phyloP scores from a whole-genome alignment of 2,329 filamentous ascomycete genomes.

The Endothia cerciana region DNA sequence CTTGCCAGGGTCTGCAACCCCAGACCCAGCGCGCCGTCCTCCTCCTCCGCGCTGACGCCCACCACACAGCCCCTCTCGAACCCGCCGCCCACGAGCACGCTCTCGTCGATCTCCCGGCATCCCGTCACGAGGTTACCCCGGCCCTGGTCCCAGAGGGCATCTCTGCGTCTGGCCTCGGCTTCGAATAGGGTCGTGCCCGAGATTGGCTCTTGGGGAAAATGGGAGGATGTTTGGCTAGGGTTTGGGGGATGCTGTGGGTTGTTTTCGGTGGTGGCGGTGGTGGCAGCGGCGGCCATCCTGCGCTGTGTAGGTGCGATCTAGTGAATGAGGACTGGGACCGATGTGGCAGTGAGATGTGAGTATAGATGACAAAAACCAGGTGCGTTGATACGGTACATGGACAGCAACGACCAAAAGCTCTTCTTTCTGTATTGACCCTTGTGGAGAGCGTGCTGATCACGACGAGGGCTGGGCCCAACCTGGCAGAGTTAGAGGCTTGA shows the following conservation, averaged over 20 bases:
- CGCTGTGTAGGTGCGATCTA: not conserved
- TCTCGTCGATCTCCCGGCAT: conserved; percentile 53
- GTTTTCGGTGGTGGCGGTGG: not conserved
- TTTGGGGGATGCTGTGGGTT: not conserved
- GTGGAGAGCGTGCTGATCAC: too few relatives aligned
- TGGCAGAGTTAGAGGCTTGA: too few relatives aligned
- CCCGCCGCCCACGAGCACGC: conserved; percentile 46
- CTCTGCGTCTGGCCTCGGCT: conserved; percentile 43
- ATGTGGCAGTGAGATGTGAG: too few relatives aligned
- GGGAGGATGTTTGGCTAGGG: not conserved
- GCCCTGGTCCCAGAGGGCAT: conserved; percentile 38
- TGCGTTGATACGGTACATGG: too few relatives aligned
- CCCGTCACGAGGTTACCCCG: conserved; percentile 43
- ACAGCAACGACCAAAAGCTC: too few relatives aligned
- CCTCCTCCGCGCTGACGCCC: conserved; percentile 58
- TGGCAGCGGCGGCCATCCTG: not conserved
- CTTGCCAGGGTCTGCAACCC: conserved; percentile 32
- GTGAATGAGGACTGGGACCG: not conserved
- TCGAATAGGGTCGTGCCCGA: conserved; percentile 48
- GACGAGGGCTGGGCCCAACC: too few relatives aligned
- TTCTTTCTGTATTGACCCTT: too few relatives aligned
- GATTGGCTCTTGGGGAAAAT: conserved; percentile 39
- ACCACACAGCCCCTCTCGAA: conserved; percentile 56
- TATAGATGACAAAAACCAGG: too few relatives aligned
- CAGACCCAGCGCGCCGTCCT: conserved; percentile 52